Base-by-base conservation (phyloP, 176 grass and related monocot genomes). In the Olyra latifolia region DNA sequence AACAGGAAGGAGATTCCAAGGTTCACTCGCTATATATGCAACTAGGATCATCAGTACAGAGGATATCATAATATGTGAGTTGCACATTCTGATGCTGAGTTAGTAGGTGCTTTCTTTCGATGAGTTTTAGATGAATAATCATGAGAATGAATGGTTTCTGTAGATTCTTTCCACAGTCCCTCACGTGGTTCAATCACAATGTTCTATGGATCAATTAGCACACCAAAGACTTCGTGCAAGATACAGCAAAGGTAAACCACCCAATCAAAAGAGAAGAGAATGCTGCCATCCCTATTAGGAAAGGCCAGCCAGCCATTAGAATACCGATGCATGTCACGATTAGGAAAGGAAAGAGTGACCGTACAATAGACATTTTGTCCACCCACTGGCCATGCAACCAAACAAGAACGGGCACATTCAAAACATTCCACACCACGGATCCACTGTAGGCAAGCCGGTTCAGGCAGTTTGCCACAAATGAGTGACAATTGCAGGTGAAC, bases 401-500 rank as follows among this genome's bases (percentile, higher is more conserved):
- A 20, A 98, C 85, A n/a, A 98, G 85, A 28, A 77, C 80, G 1
- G 86, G 90, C 25, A 94, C 63, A 48, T 89, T 92, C 49, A 93
- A 50, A 54, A 91, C 29, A 82, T 94, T 93, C 95, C 92, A 98
- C 59, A 60, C 59, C 58, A 87, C 16, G 6, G 88, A 91, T 6
- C 88, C 92, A 27, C 66, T 56, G 30, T 94, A 85, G 10, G 95
- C 92, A 22, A 94, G 80, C 30, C 66, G 49, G 56, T 94, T 98
- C 64, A 98, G 71, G 75, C 90, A 98, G 84, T 63, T 89, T 17
- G 90, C 83, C 29, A 91, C 92, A 55, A 98, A 98, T 1, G 88
- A 94, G 76, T 93, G 79, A 24, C 92, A 93, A 28, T 98, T 98
- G 80, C 95, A 98, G 15, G 88, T 93, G 66, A 98, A 98, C 57